Evolutionary conservation across 2,329 filamentous ascomycete species (phyloP).

Genomic region (Trichoderma simmonsii): DNA sequence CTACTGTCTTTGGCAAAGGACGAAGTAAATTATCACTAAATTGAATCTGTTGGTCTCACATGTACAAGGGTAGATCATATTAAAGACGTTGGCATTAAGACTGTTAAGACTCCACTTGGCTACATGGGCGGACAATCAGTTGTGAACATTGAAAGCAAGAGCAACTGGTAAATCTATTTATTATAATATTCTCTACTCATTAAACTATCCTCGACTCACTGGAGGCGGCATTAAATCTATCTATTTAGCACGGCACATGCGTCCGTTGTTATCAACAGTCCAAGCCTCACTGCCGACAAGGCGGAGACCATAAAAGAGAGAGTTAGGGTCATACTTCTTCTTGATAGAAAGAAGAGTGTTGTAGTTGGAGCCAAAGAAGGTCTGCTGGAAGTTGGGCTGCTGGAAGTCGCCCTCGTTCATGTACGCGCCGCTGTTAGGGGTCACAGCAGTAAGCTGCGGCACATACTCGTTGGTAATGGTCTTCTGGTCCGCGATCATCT

Average conservation of each 20-base stretch:
- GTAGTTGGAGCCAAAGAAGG: conserved; percentile 49
- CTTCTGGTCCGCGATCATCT: conserved; percentile 32
- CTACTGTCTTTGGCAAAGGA: not conserved
- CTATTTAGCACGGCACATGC: conserved; percentile 17
- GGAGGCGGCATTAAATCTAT: not conserved
- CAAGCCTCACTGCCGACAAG: conserved; percentile 52
- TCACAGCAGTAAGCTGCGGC: conserved; percentile 25
- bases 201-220: not conserved
- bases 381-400: conserved; percentile 43
- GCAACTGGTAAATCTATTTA: not conserved
- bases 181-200: not conserved
- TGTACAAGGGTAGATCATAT: not conserved
- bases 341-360: conserved; percentile 43
- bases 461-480: conserved; percentile 28
- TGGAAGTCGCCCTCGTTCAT: conserved; percentile 51
- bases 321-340: conserved; percentile 43
- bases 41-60: not conserved
- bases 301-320: conserved; percentile 46
- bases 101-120: not conserved
- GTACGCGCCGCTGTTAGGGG: conserved; percentile 44
- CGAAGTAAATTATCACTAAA: not conserved
- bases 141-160: not conserved
- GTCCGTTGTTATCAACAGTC: conserved; percentile 33
- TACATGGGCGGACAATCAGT: not conserved
- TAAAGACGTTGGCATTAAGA: not conserved